Evolutionary conservation across 805 yeast species (phyloP), one percentile per base, ranked within the genome.

Genomic region (Saturnispora dispora): DNA sequence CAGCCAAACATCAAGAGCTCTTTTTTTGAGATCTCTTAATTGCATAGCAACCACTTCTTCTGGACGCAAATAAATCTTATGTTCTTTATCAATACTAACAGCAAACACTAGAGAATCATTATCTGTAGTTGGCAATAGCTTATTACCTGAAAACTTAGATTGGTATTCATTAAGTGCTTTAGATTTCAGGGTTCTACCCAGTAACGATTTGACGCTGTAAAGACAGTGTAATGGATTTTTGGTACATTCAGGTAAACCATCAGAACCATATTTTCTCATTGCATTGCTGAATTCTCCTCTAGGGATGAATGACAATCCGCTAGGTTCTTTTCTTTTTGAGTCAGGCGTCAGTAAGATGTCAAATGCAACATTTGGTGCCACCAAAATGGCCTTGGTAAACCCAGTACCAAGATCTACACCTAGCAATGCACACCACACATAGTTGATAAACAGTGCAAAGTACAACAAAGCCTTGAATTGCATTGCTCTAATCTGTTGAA

Each of bases 321-420:
- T 77, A 4, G 82, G 72, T 60, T 91, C 98, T 64, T 93, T 93
- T 52, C 99, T 76, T 67, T 89, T 88, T 3, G 96, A 84, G 60
- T 93, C 98, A 25, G 88, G 83, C 4, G 97, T 88, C 55, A 93
- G 71, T 13, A 93, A 83, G 40, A 93, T 77, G 61, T 93, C 98
- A 63, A 90, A 82, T 15, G 89, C 85, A 20, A 88, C 81, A 11
- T 89, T 88, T 0, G 97, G 97, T 0, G 96, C 96, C 40, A 93
- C 85, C 45, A 93, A 72, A 47, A 83, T 87, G 2, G 96, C 88
- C 64, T 93, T 93, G 23, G 89, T 79, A 71, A 74, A 85, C 61
- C 89, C 91, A 51, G 86, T 84, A 49, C 99, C 99, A 62, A 76
- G 82, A 64, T 93, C 99, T 39, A 93, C 72, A 22, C 96, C 98